Conservation (phyloP, 257 asterid species). For the Nicotiana paniculata region DNA sequence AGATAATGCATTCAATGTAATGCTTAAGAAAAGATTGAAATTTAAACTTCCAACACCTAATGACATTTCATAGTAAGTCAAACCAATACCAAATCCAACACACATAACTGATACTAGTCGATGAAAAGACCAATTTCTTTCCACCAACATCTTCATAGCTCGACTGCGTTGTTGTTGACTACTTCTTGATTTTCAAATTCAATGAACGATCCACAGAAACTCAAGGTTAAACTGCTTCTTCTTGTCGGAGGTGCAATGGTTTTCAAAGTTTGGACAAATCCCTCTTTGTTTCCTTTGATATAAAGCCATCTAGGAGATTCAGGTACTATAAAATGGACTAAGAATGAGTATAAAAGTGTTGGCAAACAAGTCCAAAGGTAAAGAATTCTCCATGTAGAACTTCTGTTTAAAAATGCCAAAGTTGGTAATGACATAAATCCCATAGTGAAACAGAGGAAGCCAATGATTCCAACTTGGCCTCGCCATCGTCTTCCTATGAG, state of each 20-base stretch:
- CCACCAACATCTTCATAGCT: slow-evolving; percentile 21
- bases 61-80: slow-evolving; percentile 63
- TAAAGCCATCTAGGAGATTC: slow-evolving; percentile 78
- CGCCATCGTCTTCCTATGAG: slow-evolving; percentile 55
- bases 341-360: slow-evolving; percentile 21
- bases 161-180: no score
- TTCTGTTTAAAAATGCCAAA: slow-evolving; percentile 23
- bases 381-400: slow-evolving; percentile 38
- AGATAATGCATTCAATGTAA: no score
- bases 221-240: no score
- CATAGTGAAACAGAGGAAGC: slow-evolving; percentile 41
- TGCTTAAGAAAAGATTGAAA: not conserved
- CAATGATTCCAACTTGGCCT: slow-evolving; percentile 37
- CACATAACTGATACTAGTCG: slow-evolving; percentile 39
- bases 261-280: no score
- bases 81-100: slow-evolving; percentile 54
- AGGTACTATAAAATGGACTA: slow-evolving; percentile 19
- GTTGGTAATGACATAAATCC: slow-evolving; percentile 58
- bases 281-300: not conserved
- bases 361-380: slow-evolving; percentile 50
- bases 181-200: no score
- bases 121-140: slow-evolving; percentile 40
- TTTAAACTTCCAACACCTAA: slow-evolving; percentile 41
- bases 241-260: no score
- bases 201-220: no score